A percentile compares a stretch with the other conserved stretches of the same genome.
Conservation (phyloP, 1,284 basidiomycete genomes). For the Mrakiaceae sp. region DNA sequence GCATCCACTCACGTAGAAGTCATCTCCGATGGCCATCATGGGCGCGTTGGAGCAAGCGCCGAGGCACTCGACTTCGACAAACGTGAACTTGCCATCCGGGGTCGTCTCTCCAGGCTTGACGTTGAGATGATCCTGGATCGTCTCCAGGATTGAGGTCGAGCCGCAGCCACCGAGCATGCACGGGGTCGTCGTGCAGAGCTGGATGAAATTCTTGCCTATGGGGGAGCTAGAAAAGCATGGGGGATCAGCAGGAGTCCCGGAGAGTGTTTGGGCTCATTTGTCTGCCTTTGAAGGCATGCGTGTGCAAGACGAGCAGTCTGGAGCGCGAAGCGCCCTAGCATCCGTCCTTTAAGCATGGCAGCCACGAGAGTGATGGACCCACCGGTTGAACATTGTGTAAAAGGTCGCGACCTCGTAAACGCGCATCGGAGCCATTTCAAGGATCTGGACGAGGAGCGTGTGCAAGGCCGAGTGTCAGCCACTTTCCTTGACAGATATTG, state of each 20-base stretch:
- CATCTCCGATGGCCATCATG: slow-evolving; percentile 93
- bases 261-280: no score
- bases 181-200: slow-evolving; percentile 97
- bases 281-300: no score
- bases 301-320: not conserved
- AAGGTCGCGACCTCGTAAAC: slow-evolving; percentile 99
- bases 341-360: not conserved
- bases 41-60: slow-evolving; percentile 99
- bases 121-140: slow-evolving; percentile 72
- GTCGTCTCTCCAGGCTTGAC: slow-evolving; percentile 85
- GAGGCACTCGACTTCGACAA: slow-evolving; percentile 96
- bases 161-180: slow-evolving; percentile 85
- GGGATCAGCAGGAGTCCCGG: no score
- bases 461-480: not conserved
- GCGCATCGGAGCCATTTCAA: slow-evolving; percentile 95
- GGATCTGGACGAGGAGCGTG: slow-evolving; percentile 53
- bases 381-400: slow-evolving; percentile 99
- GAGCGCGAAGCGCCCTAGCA: not conserved
- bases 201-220: slow-evolving; percentile 87
- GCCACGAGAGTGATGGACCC: slow-evolving; percentile 19
- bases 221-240: slow-evolving; percentile 36
- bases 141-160: slow-evolving; percentile 76
- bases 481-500: no score
- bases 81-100: slow-evolving; percentile 89
- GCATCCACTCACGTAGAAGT: slow-evolving; percentile 67